Evolutionary conservation across 2,329 filamentous ascomycete genomes (phyloP), one percentile per base, ranked within the genome.

Genomic region (Calycina marina): DNA sequence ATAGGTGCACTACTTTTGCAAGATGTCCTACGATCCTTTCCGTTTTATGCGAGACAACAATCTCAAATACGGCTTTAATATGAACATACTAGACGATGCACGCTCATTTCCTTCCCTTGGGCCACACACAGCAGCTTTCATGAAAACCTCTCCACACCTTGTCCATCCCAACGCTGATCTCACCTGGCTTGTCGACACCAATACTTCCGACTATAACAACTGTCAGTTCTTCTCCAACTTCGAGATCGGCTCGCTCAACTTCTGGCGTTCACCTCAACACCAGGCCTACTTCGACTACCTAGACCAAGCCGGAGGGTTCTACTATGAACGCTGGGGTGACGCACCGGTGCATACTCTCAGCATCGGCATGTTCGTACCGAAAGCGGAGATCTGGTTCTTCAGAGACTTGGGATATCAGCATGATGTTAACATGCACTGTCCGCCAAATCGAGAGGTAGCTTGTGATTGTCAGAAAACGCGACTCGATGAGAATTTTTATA

Each of bases 171-270:
- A 72, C 48, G 94, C 94, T 60, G 79, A 79, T 3, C 76, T 96
- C 71, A 67, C 63, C 4, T 96, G 93, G 62, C 61, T 98, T 44
- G 90, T 82, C 47, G 83, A 94, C 44, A 29, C 9, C 12, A 15
- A 9, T 9, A 86, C 86, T 32, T 73, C 86, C 39, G 84, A 71
- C 6, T 96, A 96, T 65, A 98, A 94, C 63, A 76, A 85, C 55
- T 98, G 90, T 61, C 90, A 96, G 56, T 96, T 96, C 77, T 98
- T 90, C 85, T 94, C 86, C 52, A 98, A 96, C 64, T 98, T 96
- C 46, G 90, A 96, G 55, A 78, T 96, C 46, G 90, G 86, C 42
- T 88, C 77, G 56, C 66, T 96, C 20, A 71, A 90, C 48, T 96
- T 88, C 82, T 72, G 96, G 40, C 77, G 90, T 35, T 86, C 80